Conservation (phyloP, 2,329 filamentous ascomycete genomes). For the Pseudomassariella vexata region DNA sequence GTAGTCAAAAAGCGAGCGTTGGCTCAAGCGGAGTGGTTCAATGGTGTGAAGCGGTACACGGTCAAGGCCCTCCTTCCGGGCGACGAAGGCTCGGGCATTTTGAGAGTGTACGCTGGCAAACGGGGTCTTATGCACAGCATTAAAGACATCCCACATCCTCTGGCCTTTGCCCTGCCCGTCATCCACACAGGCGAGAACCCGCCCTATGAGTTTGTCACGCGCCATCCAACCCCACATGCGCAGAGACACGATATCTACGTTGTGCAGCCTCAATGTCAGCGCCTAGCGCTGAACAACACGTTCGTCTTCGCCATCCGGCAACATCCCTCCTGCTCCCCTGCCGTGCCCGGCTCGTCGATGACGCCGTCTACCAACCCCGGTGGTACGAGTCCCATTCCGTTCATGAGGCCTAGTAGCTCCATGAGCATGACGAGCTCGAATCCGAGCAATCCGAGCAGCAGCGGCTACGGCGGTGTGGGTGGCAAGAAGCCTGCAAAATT, state of each 20-base stretch:
- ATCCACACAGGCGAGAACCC: slow-evolving; percentile 90
- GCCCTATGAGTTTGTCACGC: slow-evolving; percentile 83
- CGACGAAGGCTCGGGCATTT: slow-evolving; percentile 79
- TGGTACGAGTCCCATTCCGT: slow-evolving; percentile 53
- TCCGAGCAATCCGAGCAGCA: slow-evolving; percentile 47
- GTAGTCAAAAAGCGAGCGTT: slow-evolving; percentile 78
- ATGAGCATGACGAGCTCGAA: slow-evolving; percentile 60
- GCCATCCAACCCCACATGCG: slow-evolving; percentile 96
- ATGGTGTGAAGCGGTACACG: slow-evolving; percentile 82
- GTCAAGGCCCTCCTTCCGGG: slow-evolving; percentile 88
- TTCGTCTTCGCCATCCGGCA: slow-evolving; percentile 96
- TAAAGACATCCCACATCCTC: slow-evolving; percentile 88
- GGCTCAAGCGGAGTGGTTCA: slow-evolving; percentile 86
- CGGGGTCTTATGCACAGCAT: slow-evolving; percentile 95
- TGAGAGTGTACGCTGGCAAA: slow-evolving; percentile 92
- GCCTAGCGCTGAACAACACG: slow-evolving; percentile 88
- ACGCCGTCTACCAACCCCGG: slow-evolving; percentile 43
- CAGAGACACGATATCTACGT: slow-evolving; percentile 96
- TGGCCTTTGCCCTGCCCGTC: slow-evolving; percentile 86
- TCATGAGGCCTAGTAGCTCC: slow-evolving; percentile 53
- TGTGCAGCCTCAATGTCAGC: slow-evolving; percentile 87
- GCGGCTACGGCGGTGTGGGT: slow-evolving; percentile 35
- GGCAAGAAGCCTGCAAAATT: slow-evolving; percentile 87
- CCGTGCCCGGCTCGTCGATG: slow-evolving; percentile 26
- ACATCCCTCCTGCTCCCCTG: slow-evolving; percentile 75